These are phyloP conservation scores for Claviceps purpurea DNA, from an alignment of 2,329 filamentous ascomycete genomes.

Conservation along the genomic window DNA sequence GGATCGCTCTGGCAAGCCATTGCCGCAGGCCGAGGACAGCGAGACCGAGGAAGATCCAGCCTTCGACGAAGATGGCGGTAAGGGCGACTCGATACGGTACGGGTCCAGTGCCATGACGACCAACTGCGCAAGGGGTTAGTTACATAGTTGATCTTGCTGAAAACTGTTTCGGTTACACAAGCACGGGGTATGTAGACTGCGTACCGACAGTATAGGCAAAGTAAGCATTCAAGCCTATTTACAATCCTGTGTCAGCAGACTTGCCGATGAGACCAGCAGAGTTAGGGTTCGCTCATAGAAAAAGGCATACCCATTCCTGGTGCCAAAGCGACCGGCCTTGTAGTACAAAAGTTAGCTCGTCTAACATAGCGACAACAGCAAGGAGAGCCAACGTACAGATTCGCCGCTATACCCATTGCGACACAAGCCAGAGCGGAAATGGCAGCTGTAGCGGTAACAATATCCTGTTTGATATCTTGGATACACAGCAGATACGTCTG, in stretches of 20 bases:
- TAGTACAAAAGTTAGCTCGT: slow-evolving; percentile 3
- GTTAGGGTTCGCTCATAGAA: background rate
- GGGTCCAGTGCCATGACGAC: slow-evolving; percentile 57
- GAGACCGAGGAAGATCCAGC: slow-evolving; percentile 70
- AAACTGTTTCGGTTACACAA: background rate
- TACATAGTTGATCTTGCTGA: background rate
- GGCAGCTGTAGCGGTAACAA: slow-evolving; percentile 75
- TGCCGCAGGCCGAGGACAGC: slow-evolving; percentile 72
- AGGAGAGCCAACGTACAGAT: slow-evolving; percentile 36
- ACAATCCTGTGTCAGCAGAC: background rate
- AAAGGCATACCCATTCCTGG: slow-evolving; percentile 27
- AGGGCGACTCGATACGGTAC: slow-evolving; percentile 66
- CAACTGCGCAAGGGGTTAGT: slow-evolving; percentile 33
- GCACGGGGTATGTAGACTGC: slow-evolving; percentile 1
- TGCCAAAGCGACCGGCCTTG: slow-evolving; percentile 24
- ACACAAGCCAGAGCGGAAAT: slow-evolving; percentile 71
- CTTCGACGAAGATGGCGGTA: slow-evolving; percentile 80
- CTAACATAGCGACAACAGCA: background rate
- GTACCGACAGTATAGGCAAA: slow-evolving; percentile 55
- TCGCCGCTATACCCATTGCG: slow-evolving; percentile 71
- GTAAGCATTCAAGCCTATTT: slow-evolving; percentile 60
- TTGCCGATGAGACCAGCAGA: background rate
- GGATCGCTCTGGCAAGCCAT: slow-evolving; percentile 76
- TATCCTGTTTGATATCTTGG: slow-evolving; percentile 55
- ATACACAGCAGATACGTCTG: slow-evolving; percentile 50